These are phyloP conservation scores for Colletotrichum sp. DNA, from an alignment of 2,329 filamentous ascomycete species.

Conservation along the genomic window DNA sequence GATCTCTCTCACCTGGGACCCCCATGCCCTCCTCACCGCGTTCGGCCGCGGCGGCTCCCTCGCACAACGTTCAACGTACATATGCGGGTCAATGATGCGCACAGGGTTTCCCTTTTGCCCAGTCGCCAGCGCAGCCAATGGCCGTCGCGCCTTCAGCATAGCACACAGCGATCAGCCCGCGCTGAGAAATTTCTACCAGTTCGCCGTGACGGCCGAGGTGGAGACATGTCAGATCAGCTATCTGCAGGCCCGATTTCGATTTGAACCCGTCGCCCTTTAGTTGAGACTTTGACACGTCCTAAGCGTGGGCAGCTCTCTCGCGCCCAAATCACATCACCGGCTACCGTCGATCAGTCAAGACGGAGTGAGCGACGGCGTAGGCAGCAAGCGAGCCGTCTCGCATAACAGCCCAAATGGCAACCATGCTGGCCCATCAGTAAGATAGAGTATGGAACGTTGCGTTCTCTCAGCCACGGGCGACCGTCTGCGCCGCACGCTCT, in stretches of 20 bases:
- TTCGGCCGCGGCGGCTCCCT: slow-evolving; percentile 3
- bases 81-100: slow-evolving; percentile 21
- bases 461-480: neutral
- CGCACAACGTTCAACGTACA: slow-evolving; percentile 11
- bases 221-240: slow-evolving; percentile 13
- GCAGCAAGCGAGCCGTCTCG: neutral
- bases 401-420: neutral
- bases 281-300: neutral
- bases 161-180: neutral
- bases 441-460: slow-evolving; percentile 16
- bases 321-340: neutral
- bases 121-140: slow-evolving; percentile 4
- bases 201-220: slow-evolving; percentile 1
- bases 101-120: slow-evolving; percentile 12
- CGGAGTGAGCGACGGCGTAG: neutral
- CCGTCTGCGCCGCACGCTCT: neutral
- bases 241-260: slow-evolving; percentile 13
- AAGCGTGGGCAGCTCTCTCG: neutral
- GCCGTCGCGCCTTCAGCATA: neutral
- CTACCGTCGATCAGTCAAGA: neutral
- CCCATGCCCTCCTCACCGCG: neutral
- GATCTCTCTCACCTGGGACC: neutral
- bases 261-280: neutral
- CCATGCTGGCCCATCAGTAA: neutral
- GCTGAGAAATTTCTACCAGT: neutral